Conservation (phyloP, 345 rosid species). For the Pistacia vera region DNA sequence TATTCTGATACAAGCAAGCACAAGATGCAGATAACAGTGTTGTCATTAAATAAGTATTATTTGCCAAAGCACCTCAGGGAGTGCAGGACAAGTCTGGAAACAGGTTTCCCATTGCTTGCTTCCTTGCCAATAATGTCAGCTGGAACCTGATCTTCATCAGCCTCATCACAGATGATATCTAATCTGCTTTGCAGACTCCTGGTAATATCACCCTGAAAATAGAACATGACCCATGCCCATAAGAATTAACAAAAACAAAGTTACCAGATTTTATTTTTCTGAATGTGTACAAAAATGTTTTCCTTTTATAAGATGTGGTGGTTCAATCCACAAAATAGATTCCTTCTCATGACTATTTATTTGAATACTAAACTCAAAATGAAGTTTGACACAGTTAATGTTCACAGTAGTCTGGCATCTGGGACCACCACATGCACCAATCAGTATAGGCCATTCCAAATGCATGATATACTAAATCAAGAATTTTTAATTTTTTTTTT, state of each 20-base stretch:
- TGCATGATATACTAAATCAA: slow-evolving; percentile 1
- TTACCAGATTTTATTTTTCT: not conserved
- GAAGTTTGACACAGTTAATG: not conserved
- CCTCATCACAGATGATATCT: slow-evolving; percentile 83
- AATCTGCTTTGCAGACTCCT: slow-evolving; percentile 86
- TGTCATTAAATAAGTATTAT: not conserved
- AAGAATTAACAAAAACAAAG: slow-evolving; percentile 11
- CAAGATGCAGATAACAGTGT: not conserved
- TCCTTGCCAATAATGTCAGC: slow-evolving; percentile 32
- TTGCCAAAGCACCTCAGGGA: slow-evolving; percentile 53
- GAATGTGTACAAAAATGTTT: slow-evolving; percentile 1
- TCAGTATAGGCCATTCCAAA: not conserved
- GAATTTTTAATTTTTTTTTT: not conserved
- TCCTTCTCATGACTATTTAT: not conserved
- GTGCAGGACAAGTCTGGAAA: slow-evolving; percentile 44
- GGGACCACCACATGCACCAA: not conserved
- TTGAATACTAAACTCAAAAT: not conserved
- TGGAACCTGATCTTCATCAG: slow-evolving; percentile 48
- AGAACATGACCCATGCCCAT: slow-evolving; percentile 8
- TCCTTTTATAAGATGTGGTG: not conserved
- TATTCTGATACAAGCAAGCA: not conserved
- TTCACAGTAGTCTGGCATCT: slow-evolving; percentile 1
- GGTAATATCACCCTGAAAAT: slow-evolving; percentile 74
- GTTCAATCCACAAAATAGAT: not conserved
- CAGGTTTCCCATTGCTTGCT: slow-evolving; percentile 34